Conservation (phyloP, 2,329 filamentous ascomycete genomes). For the Talaromyces verruculosus region DNA sequence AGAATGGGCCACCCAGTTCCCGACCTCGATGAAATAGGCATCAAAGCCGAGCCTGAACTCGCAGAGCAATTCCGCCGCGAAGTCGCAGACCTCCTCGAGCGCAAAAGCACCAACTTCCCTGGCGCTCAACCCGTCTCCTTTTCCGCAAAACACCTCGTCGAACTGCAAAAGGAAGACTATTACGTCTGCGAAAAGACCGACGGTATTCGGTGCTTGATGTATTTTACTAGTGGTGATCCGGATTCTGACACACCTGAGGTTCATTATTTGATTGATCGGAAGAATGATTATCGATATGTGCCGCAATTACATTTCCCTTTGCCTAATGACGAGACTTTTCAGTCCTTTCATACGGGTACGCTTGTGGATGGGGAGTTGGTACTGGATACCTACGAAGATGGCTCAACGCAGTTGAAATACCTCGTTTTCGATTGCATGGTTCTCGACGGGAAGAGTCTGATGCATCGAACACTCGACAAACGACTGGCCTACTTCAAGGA, state of each 20-base stretch:
- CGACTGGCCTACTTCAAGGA: constrained; percentile 83
- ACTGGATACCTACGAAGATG: constrained; percentile 70
- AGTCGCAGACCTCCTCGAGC: constrained; percentile 72
- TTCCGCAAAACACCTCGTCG: constrained; percentile 73
- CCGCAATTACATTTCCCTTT: constrained; percentile 78
- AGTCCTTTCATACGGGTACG: constrained; percentile 73
- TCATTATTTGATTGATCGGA: constrained; percentile 94
- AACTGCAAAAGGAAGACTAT: constrained; percentile 81
- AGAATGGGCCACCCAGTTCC: constrained; percentile 43
- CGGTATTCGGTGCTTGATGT: constrained; percentile 92
- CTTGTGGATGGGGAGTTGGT: constrained; percentile 93
- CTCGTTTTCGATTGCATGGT: constrained; percentile 92
- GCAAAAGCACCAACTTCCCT: constrained; percentile 70
- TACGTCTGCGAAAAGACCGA: constrained; percentile 99
- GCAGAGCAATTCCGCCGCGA: constrained; percentile 65
- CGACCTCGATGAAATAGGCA: constrained; percentile 51
- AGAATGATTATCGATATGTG: constrained; percentile 94
- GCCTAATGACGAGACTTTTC: constrained; percentile 58
- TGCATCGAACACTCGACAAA: constrained; percentile 80
- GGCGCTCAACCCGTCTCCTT: constrained; percentile 96
- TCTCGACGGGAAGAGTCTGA: constrained; percentile 72
- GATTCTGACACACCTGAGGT: constrained; percentile 65
- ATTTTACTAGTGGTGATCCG: constrained; percentile 62
- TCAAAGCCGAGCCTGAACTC: constrained; percentile 63
- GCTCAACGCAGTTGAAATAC: constrained; percentile 71